Evolutionary conservation across 345 rosid genomes (phyloP), one percentile per base, ranked within the genome.

Genomic region (Salix purpurea): DNA sequence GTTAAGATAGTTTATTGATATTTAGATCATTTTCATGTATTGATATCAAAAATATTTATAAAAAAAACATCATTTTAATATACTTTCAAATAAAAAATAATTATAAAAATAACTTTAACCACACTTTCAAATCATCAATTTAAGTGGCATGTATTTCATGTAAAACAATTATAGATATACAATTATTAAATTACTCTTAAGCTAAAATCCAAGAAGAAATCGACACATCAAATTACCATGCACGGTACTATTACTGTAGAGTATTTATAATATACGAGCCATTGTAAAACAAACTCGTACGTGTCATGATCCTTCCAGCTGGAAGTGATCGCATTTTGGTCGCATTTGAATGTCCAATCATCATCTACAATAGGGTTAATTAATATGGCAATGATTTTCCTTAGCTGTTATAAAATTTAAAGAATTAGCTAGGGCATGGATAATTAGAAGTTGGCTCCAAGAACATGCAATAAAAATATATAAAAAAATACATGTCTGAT

Each of bases 301-400:
- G 34, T 23, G 19, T 37, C 36, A 56, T 6, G 13, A 77, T 78
- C 65, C 64, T 76, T 60, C 83, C 79, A 82, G 83, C 82, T 82
- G 85, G 77, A 60, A 48, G 37, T 61, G 28, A 9, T 58, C 1
- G 64, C 24, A 58, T n/a, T 79, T 12, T 26, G 60, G 65, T 71
- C 69, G 72, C 84, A 76, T 84, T 74, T 18, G 23, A 74, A 79
- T 58, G 64, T 26, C 64, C 64, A 58, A 23, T 10, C 14, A 58
- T 58, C 64, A 3, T 23, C 64, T 9, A n/a, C 64, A n/a, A 23
- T 52, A 37, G 40, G 19, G 56, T 50, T 37, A 30, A 28, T 32
- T 32, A 32, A 4, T 28, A 14, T 37, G 48, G 23, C 37, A 74
- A 77, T 71, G 11, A 44, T 71, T 56, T 66, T 16, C 76, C 62